Base-by-base conservation (phyloP, 148 eudicot species). In the Euryodendron excelsum region DNA sequence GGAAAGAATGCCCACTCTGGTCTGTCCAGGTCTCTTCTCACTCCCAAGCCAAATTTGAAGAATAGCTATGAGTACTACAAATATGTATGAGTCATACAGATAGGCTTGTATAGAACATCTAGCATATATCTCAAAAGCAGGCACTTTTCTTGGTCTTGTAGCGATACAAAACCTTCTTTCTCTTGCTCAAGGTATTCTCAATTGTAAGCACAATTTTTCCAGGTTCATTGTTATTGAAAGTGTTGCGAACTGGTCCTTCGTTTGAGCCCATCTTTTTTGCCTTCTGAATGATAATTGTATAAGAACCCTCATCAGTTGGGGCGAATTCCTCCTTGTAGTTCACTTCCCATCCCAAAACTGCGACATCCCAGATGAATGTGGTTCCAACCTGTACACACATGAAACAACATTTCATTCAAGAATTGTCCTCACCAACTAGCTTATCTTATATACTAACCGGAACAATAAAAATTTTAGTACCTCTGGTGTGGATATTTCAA, bases 281-380 rank as follows among this genome's bases (percentile, higher is more conserved):
- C 74, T 89, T 91, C 69, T 85, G 83, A 41, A 91, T 83, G 9
- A 89, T 88, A 1, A 91, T 61, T 14, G 90, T 85, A 69, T 91
- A 89, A 21, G 91, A 87, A 18, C 84, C 82, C 23, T 89, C 91
- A 65, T 85, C 90, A 0, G 78, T 76, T 37, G 94, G 94, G 36
- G 89, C 80, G 56, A 89, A 91, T 65, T 91, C 94, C 83, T 89
- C 94, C 81, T 83, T 91, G 86, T 89, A 91, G 78, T 61, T 86
- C 62, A 91, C 91, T 68, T 91, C 94, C 87, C 94, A 85, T 11
- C 92, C 92, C 76, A 83, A 55, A 14, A 91, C 85, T 7, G 60
- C 78, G 36, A 91, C 45, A 56, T 91, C 94, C 94, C 94, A 89
- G 0, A 79, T 58, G 62, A 89, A 41, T 44, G 84, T 86, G 23